These are phyloP conservation scores for Eleusine indica DNA, from an alignment of 176 grass and related monocot genomes.

Conservation along the genomic window DNA sequence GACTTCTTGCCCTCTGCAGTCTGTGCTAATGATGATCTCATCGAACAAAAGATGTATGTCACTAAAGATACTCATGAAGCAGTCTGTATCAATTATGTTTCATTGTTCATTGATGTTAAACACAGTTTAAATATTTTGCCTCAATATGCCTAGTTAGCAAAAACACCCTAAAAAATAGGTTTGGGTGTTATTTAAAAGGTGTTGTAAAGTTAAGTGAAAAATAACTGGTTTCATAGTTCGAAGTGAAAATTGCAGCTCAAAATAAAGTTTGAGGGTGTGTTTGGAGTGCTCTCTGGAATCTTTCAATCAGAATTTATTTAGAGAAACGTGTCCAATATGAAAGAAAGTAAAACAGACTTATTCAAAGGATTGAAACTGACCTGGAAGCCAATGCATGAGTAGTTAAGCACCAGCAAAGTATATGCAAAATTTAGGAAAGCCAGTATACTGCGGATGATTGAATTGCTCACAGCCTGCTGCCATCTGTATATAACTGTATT, in stretches of 20 bases:
- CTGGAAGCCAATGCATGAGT: slow-evolving; percentile 97
- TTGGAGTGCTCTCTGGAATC: background rate
- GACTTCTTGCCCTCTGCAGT: background rate
- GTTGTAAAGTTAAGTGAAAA: slow-evolving; percentile 1
- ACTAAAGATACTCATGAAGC: background rate
- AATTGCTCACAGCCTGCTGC: slow-evolving; percentile 73
- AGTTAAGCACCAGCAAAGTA: slow-evolving; percentile 92
- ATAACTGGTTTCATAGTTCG: background rate
- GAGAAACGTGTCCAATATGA: background rate
- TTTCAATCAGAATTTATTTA: slow-evolving; percentile 10
- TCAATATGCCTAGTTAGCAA: background rate
- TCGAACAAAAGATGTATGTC: slow-evolving; percentile 1
- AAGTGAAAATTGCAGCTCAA: background rate
- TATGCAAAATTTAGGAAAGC: slow-evolving; percentile 74
- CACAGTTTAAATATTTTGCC: background rate
- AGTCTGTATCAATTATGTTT: background rate
- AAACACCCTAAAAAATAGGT: background rate
- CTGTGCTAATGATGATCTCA: background rate
- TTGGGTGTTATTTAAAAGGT: background rate
- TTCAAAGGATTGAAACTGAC: slow-evolving; percentile 52
- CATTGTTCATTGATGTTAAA: background rate
- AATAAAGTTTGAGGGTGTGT: background rate
- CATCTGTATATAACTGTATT: slow-evolving; percentile 94
- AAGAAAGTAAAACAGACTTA: slow-evolving; percentile 23
- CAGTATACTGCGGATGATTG: slow-evolving; percentile 53